These are phyloP conservation scores for Ceratobasidium sp. DNA, from an alignment of 1,284 basidiomycete genomes.

Conservation along the genomic window DNA sequence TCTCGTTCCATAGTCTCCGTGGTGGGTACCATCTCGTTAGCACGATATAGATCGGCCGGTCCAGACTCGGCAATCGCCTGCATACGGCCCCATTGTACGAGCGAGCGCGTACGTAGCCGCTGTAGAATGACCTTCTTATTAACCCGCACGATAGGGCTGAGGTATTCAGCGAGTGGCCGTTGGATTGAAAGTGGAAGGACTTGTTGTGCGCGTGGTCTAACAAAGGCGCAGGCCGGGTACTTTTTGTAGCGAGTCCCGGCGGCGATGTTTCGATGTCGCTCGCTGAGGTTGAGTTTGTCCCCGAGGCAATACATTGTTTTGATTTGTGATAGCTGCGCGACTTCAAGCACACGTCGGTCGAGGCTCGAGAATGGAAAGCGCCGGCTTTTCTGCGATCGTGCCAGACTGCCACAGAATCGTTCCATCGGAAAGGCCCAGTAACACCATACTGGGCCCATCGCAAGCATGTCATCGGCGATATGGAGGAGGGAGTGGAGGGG, in stretches of 20 bases:
- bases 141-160: background rate
- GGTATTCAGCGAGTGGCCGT: slow-evolving; percentile 17
- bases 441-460: slow-evolving; percentile 61
- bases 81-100: slow-evolving; percentile 18
- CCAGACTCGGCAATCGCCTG: background rate
- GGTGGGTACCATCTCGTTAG: background rate
- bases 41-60: background rate
- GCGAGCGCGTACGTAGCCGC: background rate
- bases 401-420: slow-evolving; percentile 53
- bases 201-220: background rate
- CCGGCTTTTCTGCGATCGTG: slow-evolving; percentile 52
- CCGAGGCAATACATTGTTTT: slow-evolving; percentile 51
- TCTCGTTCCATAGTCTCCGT: background rate
- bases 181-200: slow-evolving; percentile 49
- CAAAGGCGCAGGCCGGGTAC: background rate
- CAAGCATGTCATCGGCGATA: slow-evolving; percentile 57
- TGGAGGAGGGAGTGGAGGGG: slow-evolving; percentile 63
- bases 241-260: background rate
- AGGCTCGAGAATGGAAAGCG: slow-evolving; percentile 54
- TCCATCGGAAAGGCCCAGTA: slow-evolving; percentile 64
- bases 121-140: background rate
- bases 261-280: slow-evolving; percentile 6
- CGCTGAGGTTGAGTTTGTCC: slow-evolving; percentile 45
- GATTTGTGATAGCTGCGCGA: slow-evolving; percentile 51
- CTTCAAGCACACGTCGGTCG: slow-evolving; percentile 52